A percentile compares a stretch with the other conserved stretches of the same genome.
These are phyloP conservation scores for Radiomyces spectabilis DNA, from an alignment of 192 early-diverging fungal species.

Conservation along the genomic window DNA sequence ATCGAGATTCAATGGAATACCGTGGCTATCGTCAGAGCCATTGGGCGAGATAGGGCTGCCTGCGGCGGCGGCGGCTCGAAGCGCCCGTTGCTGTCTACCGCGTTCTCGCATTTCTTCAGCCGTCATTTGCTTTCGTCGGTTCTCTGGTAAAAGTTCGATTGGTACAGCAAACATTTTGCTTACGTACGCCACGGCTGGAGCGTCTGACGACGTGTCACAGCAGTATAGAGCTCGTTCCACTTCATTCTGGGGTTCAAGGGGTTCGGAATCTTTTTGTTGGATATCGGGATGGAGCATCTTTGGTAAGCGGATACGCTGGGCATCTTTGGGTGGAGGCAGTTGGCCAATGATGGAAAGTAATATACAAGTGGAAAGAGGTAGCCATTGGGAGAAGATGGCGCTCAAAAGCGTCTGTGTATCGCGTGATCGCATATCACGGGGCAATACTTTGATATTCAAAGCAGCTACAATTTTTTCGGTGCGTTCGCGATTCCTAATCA, in stretches of 20 bases:
- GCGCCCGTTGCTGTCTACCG: constrained; percentile 37
- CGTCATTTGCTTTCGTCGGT: constrained; percentile 59
- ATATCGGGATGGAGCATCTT: constrained; percentile 60
- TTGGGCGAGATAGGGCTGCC: constrained; percentile 15
- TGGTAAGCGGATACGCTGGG: constrained; percentile 75
- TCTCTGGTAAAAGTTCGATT: constrained; percentile 63
- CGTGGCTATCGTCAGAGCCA: constrained; percentile 20
- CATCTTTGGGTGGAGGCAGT: constrained; percentile 76
- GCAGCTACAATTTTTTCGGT: constrained; percentile 90
- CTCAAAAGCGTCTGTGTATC: constrained; percentile 70
- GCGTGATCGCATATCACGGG: constrained; percentile 83
- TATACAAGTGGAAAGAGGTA: constrained; percentile 84
- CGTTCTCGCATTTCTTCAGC: constrained; percentile 88
- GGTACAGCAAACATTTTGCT: constrained; percentile 93
- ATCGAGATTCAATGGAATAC: constrained; percentile 4
- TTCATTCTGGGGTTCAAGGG: constrained; percentile 40
- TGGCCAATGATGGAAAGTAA: constrained; percentile 83
- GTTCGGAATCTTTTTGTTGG: constrained; percentile 21
- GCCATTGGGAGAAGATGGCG: constrained; percentile 89
- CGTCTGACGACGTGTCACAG: constrained; percentile 56
- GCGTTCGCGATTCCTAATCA: constrained; percentile 60
- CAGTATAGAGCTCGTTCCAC: constrained; percentile 67
- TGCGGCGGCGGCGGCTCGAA: background rate
- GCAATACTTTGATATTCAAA: constrained; percentile 82
- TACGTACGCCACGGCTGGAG: constrained; percentile 79